Base-by-base conservation (phyloP, 495 filamentous ascomycete genomes). In the Monascus purpureus region DNA sequence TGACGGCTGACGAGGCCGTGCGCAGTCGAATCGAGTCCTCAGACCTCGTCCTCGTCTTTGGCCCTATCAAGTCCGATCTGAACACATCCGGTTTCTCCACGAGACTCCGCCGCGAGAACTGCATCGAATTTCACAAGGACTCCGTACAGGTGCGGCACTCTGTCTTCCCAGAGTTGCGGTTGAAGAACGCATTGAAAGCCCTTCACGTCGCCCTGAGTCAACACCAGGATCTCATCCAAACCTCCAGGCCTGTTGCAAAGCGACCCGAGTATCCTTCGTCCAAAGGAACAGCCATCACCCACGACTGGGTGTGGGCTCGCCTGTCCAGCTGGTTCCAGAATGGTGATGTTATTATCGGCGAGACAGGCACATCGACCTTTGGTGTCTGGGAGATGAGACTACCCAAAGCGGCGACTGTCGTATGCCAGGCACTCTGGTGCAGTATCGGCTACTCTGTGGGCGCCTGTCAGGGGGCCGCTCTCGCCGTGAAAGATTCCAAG, bases 391-490 rank as follows among this genome's bases (percentile, higher is more conserved):
- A 39, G 6, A 49, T 58, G 29, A 45, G 35, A 9, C 43, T 63
- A 0, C 55, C 56, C 0, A 23, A 44, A 1, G 32, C 50, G 13
- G 33, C 49, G 6, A 42, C 38, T 8, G 30, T 63, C 31, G 51
- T 68, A 35, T 40, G 40, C 20, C 50, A 55, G 13, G 46, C 48
- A 1, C 60, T 53, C 25, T 66, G 56, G 52, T 46, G 58, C 2
- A 63, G 59, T 0, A 60, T 65, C 20, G 65, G 66, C 0, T 59
- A 60, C 44, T 67, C 62, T 57, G 46, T 68, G n/a, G 59, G 55
- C 8, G 61, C 62, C 6, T 54, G 53, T n/a, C 49, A 67, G 17
- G 63, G 68, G 20, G 59, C 63, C 6, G 53, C 64, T 0, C 43
- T 70, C 5, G 65, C 66, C n/a, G 50, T 59, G 16, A 44, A 52